Evolutionary conservation across 495 filamentous ascomycete genomes (phyloP), one percentile per base, ranked within the genome.

Genomic region (Neurospora pannonica): DNA sequence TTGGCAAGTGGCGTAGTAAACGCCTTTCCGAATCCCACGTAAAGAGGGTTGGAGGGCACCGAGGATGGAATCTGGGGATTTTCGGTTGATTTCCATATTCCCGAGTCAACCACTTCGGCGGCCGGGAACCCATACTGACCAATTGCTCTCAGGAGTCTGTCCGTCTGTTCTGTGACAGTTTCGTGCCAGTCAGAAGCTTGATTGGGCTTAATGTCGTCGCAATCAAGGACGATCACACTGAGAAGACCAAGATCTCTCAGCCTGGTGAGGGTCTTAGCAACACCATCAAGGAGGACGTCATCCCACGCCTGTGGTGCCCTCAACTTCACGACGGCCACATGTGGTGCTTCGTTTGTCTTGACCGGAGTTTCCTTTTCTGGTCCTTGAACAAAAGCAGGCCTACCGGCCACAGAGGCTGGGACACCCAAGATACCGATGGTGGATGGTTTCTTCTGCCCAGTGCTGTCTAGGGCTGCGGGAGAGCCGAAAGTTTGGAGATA

Each of bases 261-360:
- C 79, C 97, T 95, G 11, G 90, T 89, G 24, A 99, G 81, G 0
- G 97, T 98, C 75, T 89, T 90, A 0, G 91, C 94, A 70, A 98
- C 88, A 0, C 94, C 96, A 70, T 89, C 78, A 2, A 98, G 77
- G 0, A 88, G 91, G 8, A 83, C 80, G 72, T 94, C 88, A 78
- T 91, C 86, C 71, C 96, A 86, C 1, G 81, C 79, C 77, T 96
- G 90, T 5, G 93, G 92, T 34, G 87, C 87, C 46, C 91, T 89
- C 62, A 98, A 86, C 79, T 97, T 97, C 71, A 99, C 90, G 73
- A 99, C 80, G 13, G 96, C 94, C 39, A 97, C 84, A 81, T 98
- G 94, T 31, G 95, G 82, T 39, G 88, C 86, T 54, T 89, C 86
- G 71, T 75, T 82, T 38, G 78, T 78, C 28, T 78, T 73, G 70